Conservation (phyloP, 2,329 filamentous ascomycete species). For the Ophioceras dolichostomum region DNA sequence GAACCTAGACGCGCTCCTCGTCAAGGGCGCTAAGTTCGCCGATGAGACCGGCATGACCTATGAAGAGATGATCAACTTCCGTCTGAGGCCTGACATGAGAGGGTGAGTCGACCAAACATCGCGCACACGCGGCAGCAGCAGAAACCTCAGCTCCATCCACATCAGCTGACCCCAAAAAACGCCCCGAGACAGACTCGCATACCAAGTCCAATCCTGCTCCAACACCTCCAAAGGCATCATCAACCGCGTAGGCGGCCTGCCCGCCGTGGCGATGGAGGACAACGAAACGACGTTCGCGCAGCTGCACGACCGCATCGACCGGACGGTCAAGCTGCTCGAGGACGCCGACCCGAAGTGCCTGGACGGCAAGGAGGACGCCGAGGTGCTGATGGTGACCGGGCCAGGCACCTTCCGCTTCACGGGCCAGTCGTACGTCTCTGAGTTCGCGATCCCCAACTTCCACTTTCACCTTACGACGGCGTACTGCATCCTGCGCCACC, state of each 20-base stretch:
- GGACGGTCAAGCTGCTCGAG: constrained; percentile 17
- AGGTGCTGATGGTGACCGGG: constrained; percentile 13
- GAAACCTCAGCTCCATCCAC: no score
- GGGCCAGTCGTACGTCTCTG: constrained; percentile 25
- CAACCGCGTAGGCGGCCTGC: constrained; percentile 13
- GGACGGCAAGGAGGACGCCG: constrained; percentile 11
- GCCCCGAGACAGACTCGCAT: neutral
- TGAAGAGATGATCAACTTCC: constrained; percentile 10
- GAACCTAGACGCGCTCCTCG: constrained; percentile 1
- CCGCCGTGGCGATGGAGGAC: constrained; percentile 12
- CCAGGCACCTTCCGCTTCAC: constrained; percentile 6
- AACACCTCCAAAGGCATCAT: constrained; percentile 16
- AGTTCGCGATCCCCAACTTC: constrained; percentile 41
- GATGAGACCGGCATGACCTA: constrained; percentile 5
- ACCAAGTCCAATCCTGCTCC: constrained; percentile 19
- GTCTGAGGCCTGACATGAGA: constrained; percentile 10
- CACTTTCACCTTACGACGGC: constrained; percentile 46
- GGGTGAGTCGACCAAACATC: constrained; percentile 5
- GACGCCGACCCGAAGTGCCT: constrained; percentile 13
- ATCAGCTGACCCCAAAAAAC: no score
- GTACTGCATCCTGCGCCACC: constrained; percentile 42
- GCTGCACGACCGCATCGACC: constrained; percentile 15
- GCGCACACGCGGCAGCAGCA: no score
- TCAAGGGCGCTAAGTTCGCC: constrained; percentile 3
- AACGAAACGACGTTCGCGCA: constrained; percentile 19